Evolutionary conservation across 2,329 filamentous ascomycete species (phyloP).

Genomic region (Cordyceps farinosa): DNA sequence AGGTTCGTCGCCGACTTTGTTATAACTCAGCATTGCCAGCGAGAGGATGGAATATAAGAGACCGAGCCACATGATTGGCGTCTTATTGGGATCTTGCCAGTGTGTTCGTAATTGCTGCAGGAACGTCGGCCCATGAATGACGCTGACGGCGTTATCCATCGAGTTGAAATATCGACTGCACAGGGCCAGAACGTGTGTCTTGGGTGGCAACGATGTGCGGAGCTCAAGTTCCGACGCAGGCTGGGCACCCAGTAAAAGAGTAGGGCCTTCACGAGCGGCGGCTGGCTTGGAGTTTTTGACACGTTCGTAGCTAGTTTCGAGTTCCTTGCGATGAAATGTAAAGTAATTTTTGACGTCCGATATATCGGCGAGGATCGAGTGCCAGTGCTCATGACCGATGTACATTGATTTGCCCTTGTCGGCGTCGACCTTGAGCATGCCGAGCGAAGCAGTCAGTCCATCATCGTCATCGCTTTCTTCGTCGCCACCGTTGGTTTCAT

Average conservation of each 20-base stretch:
- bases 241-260: conserved; percentile 73
- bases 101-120: conserved; percentile 63
- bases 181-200: conserved; percentile 77
- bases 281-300: conserved; percentile 66
- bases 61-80: conserved; percentile 74
- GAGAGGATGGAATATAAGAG: conserved; percentile 73
- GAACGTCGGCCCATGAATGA: conserved; percentile 82
- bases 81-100: conserved; percentile 70
- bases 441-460: conserved; percentile 66
- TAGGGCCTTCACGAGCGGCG: conserved; percentile 61
- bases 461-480: conserved; percentile 67
- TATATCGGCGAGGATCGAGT: conserved; percentile 75
- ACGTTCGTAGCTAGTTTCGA: conserved; percentile 75
- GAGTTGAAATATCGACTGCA: conserved; percentile 91
- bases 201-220: conserved; percentile 73
- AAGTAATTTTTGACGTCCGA: conserved; percentile 94
- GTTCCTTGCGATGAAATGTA: conserved; percentile 77
- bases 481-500: conserved; percentile 53
- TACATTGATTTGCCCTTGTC: conserved; percentile 78
- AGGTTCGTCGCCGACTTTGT: conserved; percentile 75
- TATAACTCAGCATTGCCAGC: conserved; percentile 73
- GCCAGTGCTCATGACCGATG: conserved; percentile 80
- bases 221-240: conserved; percentile 73
- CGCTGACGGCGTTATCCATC: conserved; percentile 64
- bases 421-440: conserved; percentile 75